Conservation (phyloP, 202 grass and related monocot genomes). For the Dendrocalamus latiflorus region DNA sequence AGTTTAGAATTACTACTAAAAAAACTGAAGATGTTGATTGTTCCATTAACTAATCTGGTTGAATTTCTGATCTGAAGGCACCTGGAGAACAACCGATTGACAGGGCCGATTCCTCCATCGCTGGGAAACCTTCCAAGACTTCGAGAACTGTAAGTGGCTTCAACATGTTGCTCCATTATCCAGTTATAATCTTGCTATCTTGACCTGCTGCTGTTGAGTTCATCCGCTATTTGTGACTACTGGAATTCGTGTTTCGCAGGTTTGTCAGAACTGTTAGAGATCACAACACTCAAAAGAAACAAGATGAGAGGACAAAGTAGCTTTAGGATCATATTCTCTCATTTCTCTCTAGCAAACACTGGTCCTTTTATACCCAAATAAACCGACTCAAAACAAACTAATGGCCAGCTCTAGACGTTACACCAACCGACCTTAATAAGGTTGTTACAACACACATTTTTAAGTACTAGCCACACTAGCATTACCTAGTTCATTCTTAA, state of each 20-base stretch:
- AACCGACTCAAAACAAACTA: no score
- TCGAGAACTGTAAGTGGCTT: constrained; percentile 52
- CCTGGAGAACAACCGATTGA: constrained; percentile 61
- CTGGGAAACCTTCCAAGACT: constrained; percentile 54
- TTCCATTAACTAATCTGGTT: not conserved
- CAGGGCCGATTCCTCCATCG: constrained; percentile 47
- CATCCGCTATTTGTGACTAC: not conserved
- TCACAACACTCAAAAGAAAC: no score
- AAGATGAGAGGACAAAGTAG: no score
- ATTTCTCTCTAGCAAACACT: no score
- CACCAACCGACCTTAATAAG: no score
- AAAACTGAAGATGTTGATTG: not conserved
- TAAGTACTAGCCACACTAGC: no score
- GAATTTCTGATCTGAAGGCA: constrained; percentile 52
- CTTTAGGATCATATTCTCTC: no score
- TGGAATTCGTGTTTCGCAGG: constrained; percentile 32
- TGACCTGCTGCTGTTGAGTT: not conserved
- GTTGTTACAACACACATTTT: no score
- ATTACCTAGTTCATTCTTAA: no score
- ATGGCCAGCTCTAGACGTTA: no score
- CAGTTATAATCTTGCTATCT: not conserved
- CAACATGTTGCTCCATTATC: not conserved
- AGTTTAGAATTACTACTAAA: not conserved
- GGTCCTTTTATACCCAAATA: no score
- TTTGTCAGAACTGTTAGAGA: no score